These are phyloP conservation scores for Rosa lucieae DNA, from an alignment of 306 rosid species.

Conservation along the genomic window DNA sequence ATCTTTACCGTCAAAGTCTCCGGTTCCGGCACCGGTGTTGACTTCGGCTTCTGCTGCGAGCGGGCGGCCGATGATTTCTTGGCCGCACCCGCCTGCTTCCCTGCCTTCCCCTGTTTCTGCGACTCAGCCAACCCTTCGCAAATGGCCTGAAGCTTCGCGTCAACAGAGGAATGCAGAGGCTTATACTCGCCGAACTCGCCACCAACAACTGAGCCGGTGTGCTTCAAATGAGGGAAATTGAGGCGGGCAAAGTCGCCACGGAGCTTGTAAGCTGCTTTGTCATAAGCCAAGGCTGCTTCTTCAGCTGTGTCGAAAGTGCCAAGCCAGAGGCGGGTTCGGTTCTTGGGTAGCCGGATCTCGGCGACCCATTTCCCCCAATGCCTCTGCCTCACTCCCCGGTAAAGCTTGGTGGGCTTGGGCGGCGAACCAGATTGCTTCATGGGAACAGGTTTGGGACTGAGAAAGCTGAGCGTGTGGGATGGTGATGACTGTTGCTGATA, in stretches of 20 bases:
- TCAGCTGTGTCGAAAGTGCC: conserved; percentile 98
- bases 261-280: conserved; percentile 90
- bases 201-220: conserved; percentile 55
- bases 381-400: conserved; percentile 91
- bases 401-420: conserved; percentile 75
- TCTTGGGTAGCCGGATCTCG: conserved; percentile 92
- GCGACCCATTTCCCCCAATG: conserved; percentile 99
- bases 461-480: conserved; percentile 34
- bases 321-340: conserved; percentile 93
- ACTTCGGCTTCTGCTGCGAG: background rate
- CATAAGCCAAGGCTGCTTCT: conserved; percentile 97
- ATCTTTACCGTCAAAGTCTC: conserved; percentile 33
- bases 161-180: conserved; percentile 88
- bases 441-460: conserved; percentile 53
- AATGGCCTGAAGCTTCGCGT: conserved; percentile 91
- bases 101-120: conserved; percentile 62
- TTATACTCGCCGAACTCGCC: conserved; percentile 76
- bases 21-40: background rate
- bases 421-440: conserved; percentile 73
- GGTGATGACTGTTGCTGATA: background rate
- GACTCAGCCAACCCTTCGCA: conserved; percentile 76
- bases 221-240: conserved; percentile 80
- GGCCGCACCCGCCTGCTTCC: conserved; percentile 24
- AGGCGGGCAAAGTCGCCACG: conserved; percentile 95
- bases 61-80: conserved; percentile 28